Evolutionary conservation across 371 early-diverging fungal species (phyloP).

Genomic region (Mortierella sp.): DNA sequence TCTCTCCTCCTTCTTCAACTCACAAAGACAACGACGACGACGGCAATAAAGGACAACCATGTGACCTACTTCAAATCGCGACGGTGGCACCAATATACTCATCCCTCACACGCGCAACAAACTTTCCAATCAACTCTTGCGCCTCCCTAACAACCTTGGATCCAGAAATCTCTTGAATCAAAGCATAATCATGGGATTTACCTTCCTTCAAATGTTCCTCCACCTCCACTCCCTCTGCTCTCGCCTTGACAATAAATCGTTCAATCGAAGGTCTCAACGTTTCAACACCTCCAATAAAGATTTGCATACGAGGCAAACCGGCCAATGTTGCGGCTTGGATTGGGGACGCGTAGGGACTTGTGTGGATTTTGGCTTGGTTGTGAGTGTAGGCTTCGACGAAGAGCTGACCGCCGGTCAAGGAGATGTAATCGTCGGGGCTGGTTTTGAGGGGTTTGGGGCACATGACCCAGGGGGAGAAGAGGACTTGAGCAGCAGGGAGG

Average conservation of each 20-base stretch:
- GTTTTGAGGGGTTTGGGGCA: constrained; percentile 45
- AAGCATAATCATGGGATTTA: constrained; percentile 35
- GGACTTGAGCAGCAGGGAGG: constrained; percentile 47
- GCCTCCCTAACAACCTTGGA: constrained; percentile 27
- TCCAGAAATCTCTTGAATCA: constrained; percentile 44
- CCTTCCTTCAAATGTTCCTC: constrained; percentile 32
- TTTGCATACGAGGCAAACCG: constrained; percentile 39
- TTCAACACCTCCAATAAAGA: constrained; percentile 49
- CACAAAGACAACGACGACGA: background rate
- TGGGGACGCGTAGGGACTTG: constrained; percentile 36
- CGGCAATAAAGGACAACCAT: no score
- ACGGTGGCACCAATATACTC: constrained; percentile 8
- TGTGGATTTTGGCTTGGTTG: constrained; percentile 22
- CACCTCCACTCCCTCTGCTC: constrained; percentile 38
- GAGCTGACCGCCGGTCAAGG: constrained; percentile 7
- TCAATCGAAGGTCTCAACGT: constrained; percentile 49
- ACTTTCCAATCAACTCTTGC: constrained; percentile 27
- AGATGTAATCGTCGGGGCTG: constrained; percentile 39
- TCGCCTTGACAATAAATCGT: constrained; percentile 41
- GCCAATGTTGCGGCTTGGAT: constrained; percentile 25
- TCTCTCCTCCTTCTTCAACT: background rate
- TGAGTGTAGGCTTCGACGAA: constrained; percentile 42
- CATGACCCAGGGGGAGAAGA: constrained; percentile 56
- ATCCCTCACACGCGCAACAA: constrained; percentile 33
- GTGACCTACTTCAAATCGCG: background rate